These are phyloP conservation scores for Fremontodendron californicum DNA, from an alignment of 345 rosid species.

Conservation along the genomic window DNA sequence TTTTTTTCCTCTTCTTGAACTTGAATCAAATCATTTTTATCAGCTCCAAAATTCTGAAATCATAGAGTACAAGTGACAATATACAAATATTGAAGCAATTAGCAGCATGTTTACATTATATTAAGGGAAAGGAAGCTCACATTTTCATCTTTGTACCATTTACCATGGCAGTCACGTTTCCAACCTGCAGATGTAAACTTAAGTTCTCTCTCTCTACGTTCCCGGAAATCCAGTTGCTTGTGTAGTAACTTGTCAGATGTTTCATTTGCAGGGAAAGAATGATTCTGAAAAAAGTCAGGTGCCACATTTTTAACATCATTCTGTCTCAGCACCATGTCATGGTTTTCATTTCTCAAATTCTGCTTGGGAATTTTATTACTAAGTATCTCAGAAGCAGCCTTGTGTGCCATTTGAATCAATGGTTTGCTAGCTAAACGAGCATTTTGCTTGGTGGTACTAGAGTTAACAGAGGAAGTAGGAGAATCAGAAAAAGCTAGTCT, in stretches of 20 bases:
- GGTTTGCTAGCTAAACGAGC: slow-evolving; percentile 27
- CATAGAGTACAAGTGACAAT: not conserved
- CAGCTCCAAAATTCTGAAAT: not conserved
- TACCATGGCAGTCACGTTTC: slow-evolving; percentile 53
- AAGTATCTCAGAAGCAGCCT: slow-evolving; percentile 32
- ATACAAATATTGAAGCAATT: not conserved
- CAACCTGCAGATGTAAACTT: slow-evolving; percentile 54
- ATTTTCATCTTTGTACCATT: slow-evolving; percentile 53
- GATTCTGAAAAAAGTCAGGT: not conserved
- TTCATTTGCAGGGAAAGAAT: slow-evolving; percentile 9
- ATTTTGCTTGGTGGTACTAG: slow-evolving; percentile 6
- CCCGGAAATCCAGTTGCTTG: slow-evolving; percentile 23
- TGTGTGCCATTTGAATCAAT: slow-evolving; percentile 34
- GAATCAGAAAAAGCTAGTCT: slow-evolving; percentile 33
- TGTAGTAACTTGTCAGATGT: slow-evolving; percentile 1
- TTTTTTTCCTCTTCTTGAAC: not conserved
- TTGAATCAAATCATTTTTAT: not conserved
- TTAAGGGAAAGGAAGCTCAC: slow-evolving; percentile 23
- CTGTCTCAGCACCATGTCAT: not conserved
- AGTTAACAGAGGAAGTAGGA: not conserved
- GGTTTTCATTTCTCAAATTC: not conserved
- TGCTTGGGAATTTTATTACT: not conserved
- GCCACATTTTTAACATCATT: not conserved
- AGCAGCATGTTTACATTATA: not conserved
- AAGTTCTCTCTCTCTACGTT: slow-evolving; percentile 40